These are phyloP conservation scores for Candida ficus DNA, from an alignment of 805 yeast genomes.

Conservation along the genomic window DNA sequence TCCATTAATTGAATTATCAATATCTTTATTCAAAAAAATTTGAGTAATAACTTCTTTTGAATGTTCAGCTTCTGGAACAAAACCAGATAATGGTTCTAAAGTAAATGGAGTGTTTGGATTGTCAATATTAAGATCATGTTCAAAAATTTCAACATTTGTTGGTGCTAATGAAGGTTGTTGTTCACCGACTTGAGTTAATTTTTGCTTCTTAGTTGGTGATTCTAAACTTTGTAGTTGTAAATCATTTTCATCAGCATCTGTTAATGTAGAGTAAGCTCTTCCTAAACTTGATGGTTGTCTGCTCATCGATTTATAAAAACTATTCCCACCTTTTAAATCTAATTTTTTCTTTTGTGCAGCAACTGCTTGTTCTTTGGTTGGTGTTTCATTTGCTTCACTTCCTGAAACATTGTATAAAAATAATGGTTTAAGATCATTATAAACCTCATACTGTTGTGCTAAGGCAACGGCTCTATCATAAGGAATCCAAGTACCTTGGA, in stretches of 20 bases:
- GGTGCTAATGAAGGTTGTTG: background rate
- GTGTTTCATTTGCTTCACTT: conserved; percentile 34
- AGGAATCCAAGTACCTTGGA: conserved; percentile 88
- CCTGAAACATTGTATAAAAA: conserved; percentile 42
- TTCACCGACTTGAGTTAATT: conserved; percentile 10
- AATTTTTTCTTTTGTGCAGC: conserved; percentile 30
- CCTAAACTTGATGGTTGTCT: conserved; percentile 22
- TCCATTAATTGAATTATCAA: conserved; percentile 27
- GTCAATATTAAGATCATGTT: conserved; percentile 32
- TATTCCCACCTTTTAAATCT: conserved; percentile 10
- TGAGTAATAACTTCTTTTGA: conserved; percentile 44
- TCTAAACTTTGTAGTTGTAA: conserved; percentile 13
- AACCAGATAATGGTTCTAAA: conserved; percentile 37
- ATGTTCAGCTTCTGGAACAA: conserved; percentile 30
- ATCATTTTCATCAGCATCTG: conserved; percentile 28
- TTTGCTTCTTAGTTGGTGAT: conserved; percentile 36
- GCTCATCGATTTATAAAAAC: conserved; percentile 14
- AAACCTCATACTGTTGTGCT: conserved; percentile 53
- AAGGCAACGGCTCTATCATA: conserved; percentile 57
- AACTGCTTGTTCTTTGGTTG: conserved; percentile 44
- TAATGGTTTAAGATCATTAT: conserved; percentile 58
- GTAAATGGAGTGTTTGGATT: conserved; percentile 46
- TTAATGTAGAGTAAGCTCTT: conserved; percentile 26
- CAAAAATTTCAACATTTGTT: conserved; percentile 24
- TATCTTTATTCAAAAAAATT: conserved; percentile 42